Evolutionary conservation across 306 rosid genomes (phyloP), one percentile per base, ranked within the genome.

Genomic region (Biancaea sappan): DNA sequence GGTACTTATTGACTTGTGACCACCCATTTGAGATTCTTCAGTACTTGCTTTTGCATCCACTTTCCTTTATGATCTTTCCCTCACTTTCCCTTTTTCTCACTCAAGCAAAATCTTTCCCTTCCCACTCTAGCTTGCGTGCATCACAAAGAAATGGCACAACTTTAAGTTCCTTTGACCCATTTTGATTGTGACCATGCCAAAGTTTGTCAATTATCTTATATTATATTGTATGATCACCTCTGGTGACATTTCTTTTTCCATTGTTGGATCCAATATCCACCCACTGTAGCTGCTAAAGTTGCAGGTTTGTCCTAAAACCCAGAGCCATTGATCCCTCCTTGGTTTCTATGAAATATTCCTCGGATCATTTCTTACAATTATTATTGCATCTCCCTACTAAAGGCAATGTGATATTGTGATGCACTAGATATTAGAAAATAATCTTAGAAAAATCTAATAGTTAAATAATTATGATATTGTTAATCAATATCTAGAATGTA

Each of bases 261-360:
- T 67, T 63, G 64, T 47, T 50, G 82, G 84, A 82, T 85, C 89
- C 86, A 76, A 67, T n/a, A n/a, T 60, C 66, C 38, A 26, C 37
- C 13, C 68, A 58, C 81, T 22, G 7, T 37, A 41, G 71, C 11
- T 54, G 54, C 69, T 18, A 57, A 44, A 66, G 78, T 71, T 79
- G 69, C 1, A n/a, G 32, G 61, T 53, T 52, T 72, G 69, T 58
- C 74, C 69, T 31, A 44, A 43, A 37, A 24, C 18, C 37, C 4
- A 56, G 62, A 56, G 62, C 18, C 62, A 52, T 22, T 15, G 4
- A 22, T 52, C 59, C 4, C 38, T 24, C 28, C 13, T 70, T 43
- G 35, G 41, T 76, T 53, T 71, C 59, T 22, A 14, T 31, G 66
- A 41, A 26, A 41, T 14, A 25, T 46, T n/a, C 65, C 62, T 47